Conservation (phyloP, 352 stramenopile genomes). For the Pythium aristosporum region DNA sequence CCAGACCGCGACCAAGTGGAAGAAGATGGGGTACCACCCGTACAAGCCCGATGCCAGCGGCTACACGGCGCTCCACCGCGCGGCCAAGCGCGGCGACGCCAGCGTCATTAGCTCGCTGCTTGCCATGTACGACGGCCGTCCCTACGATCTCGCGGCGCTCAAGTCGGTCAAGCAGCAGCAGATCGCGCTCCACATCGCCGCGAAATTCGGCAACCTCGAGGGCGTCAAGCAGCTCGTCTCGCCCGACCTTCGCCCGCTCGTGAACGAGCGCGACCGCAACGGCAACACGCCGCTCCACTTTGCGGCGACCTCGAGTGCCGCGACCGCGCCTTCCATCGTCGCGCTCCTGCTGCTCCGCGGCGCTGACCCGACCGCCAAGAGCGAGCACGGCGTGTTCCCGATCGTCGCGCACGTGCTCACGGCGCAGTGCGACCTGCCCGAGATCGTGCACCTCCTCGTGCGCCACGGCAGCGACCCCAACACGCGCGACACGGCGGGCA, state of each 20-base stretch:
- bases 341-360: slow-evolving; percentile 56
- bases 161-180: slow-evolving; percentile 75
- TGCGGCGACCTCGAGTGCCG: slow-evolving; percentile 58
- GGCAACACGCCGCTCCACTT: slow-evolving; percentile 85
- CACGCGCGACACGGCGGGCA: slow-evolving; percentile 61
- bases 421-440: slow-evolving; percentile 62
- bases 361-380: slow-evolving; percentile 68
- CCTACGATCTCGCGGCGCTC: slow-evolving; percentile 60
- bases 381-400: slow-evolving; percentile 67
- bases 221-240: slow-evolving; percentile 47
- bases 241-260: slow-evolving; percentile 54
- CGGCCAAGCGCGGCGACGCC: slow-evolving; percentile 68
- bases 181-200: slow-evolving; percentile 78
- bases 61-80: slow-evolving; percentile 80
- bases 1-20: slow-evolving; percentile 78
- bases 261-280: slow-evolving; percentile 70
- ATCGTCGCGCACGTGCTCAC: slow-evolving; percentile 78
- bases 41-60: slow-evolving; percentile 78
- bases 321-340: slow-evolving; percentile 49
- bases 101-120: slow-evolving; percentile 66
- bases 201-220: slow-evolving; percentile 75
- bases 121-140: slow-evolving; percentile 79
- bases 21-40: slow-evolving; percentile 80
- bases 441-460: slow-evolving; percentile 70
- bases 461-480: slow-evolving; percentile 80